Percentiles rank a stretch among this genome's conserved stretches.
Conservation (phyloP, 495 filamentous ascomycete genomes). For the Aspergillus carlsbadensis region DNA sequence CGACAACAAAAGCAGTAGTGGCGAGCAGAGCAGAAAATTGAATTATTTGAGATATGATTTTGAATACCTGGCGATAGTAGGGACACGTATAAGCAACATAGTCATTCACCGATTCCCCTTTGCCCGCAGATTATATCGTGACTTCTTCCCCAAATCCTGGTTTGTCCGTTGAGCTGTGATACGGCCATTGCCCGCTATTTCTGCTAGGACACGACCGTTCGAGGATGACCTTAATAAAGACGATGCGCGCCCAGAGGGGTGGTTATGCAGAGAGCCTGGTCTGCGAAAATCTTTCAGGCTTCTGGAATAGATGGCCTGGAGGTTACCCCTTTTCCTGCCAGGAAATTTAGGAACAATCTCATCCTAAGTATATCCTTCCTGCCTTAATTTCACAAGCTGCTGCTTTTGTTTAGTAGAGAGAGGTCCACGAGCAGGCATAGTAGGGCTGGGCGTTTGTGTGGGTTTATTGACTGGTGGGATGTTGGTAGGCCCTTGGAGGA, state of each 20-base stretch:
- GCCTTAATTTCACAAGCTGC: not conserved
- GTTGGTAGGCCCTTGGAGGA: not conserved
- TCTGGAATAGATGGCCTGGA: conserved; percentile 3
- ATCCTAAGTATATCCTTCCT: not conserved
- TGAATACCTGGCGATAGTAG: too few species aligned
- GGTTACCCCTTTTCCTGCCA: conserved; percentile 1
- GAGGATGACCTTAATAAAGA: not conserved
- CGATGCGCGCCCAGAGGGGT: not conserved
- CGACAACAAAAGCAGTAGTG: too few species aligned
- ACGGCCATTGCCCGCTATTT: conserved; percentile 1
- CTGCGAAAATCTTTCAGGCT: not conserved
- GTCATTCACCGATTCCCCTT: not conserved
- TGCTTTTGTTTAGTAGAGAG: not conserved
- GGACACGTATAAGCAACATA: too few species aligned
- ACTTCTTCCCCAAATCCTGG: not conserved
- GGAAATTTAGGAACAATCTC: not conserved
- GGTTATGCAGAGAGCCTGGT: not conserved
- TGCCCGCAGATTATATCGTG: conserved; percentile 4
- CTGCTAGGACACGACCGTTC: not conserved
- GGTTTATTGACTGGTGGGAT: not conserved
- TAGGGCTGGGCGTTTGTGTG: not conserved
- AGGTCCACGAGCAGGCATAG: not conserved
- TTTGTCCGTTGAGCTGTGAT: not conserved
- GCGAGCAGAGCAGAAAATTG: too few species aligned
- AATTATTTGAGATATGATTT: too few species aligned